Percentiles rank a stretch among this genome's conserved stretches.
These are phyloP conservation scores for Senecio squalidus DNA, from an alignment of 140 eudicot species.

Conservation along the genomic window DNA sequence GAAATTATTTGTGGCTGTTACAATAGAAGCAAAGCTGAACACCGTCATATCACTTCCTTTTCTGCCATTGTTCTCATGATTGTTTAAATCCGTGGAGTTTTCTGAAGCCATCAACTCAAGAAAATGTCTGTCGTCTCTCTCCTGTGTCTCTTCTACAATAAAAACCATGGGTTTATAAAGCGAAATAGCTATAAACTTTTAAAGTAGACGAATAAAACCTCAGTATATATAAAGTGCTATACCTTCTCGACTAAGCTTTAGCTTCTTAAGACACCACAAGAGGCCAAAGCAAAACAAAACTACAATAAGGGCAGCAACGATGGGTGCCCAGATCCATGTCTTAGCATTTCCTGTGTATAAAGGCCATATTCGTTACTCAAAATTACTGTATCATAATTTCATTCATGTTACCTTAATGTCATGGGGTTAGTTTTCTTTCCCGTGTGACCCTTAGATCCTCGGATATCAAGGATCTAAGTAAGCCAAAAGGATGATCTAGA, in stretches of 20 bases:
- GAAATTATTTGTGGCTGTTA: conserved; percentile 25
- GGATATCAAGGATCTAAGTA: too few species aligned
- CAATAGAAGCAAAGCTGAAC: conserved; percentile 18
- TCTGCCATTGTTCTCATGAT: conserved; percentile 8
- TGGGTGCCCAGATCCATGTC: conserved; percentile 25
- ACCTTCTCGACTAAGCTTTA: conserved; percentile 27
- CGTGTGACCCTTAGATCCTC: too few species aligned
- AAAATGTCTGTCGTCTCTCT: conserved; percentile 11
- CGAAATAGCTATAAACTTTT: not conserved
- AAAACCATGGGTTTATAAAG: conserved; percentile 3
- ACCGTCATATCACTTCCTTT: conserved; percentile 22
- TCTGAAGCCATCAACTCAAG: conserved; percentile 27
- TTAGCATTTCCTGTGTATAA: conserved; percentile 20
- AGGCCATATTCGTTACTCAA: not conserved
- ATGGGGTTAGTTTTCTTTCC: too few species aligned
- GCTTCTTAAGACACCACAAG: conserved; percentile 8
- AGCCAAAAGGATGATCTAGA: too few species aligned
- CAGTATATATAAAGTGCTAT: not conserved
- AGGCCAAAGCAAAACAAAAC: conserved; percentile 14
- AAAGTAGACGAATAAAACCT: not conserved
- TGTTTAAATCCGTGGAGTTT: conserved; percentile 11
- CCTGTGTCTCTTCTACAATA: conserved; percentile 14
- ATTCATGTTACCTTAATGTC: too few species aligned
- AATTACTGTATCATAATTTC: too few species aligned
- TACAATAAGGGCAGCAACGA: conserved; percentile 7